These are phyloP conservation scores for Cercospora sesami DNA, from an alignment of 2,329 filamentous ascomycete genomes.

Conservation along the genomic window DNA sequence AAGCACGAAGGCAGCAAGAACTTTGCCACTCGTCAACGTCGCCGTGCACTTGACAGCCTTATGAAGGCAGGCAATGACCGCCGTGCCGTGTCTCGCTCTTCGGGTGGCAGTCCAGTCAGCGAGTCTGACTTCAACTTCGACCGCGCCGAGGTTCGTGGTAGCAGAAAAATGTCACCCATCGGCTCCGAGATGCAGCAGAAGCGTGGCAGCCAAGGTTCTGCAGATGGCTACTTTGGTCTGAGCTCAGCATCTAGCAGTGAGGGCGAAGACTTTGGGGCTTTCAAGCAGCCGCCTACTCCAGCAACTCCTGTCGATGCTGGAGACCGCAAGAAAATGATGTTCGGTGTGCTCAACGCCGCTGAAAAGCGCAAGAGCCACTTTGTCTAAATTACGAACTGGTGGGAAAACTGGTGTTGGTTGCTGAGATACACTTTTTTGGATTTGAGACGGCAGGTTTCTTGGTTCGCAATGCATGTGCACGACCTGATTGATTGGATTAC, in stretches of 20 bases:
- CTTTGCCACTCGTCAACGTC: conserved; percentile 88
- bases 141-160: conserved; percentile 57
- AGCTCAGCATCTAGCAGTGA: conserved; percentile 76
- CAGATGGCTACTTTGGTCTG: conserved; percentile 41
- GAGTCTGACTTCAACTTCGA: conserved; percentile 72
- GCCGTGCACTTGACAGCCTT: conserved; percentile 86
- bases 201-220: conserved; percentile 39
- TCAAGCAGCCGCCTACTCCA: conserved; percentile 41
- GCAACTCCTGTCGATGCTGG: conserved; percentile 72
- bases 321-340: conserved; percentile 75
- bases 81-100: conserved; percentile 67
- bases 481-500: neutral
- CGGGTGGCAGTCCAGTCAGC: conserved; percentile 71
- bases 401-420: neutral
- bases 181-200: conserved; percentile 43
- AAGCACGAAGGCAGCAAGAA: conserved; percentile 97
- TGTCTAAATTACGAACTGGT: conserved; percentile 44
- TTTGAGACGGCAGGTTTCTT: neutral
- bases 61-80: conserved; percentile 87
- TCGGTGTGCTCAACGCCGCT: conserved; percentile 80
- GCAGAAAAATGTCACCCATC: conserved; percentile 42
- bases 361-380: conserved; percentile 83
- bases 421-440: neutral
- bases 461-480: neutral
- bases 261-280: conserved; percentile 42